These are phyloP conservation scores for Ophiostoma novo-ulmi DNA, from an alignment of 2,329 filamentous ascomycete species.

Conservation along the genomic window DNA sequence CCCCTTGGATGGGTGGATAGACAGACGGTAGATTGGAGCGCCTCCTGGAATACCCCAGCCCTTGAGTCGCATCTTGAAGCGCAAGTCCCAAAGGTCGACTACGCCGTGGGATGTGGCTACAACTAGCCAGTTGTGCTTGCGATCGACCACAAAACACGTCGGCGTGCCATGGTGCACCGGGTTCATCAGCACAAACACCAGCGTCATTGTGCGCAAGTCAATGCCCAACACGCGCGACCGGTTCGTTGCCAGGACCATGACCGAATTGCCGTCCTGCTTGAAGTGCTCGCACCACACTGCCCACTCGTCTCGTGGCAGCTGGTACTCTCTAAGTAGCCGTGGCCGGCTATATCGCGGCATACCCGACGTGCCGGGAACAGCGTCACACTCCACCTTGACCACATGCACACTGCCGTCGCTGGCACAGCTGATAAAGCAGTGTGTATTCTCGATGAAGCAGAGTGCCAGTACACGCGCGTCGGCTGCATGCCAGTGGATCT, in stretches of 20 bases:
- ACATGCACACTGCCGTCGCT: slow-evolving; percentile 87
- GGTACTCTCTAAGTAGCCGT: slow-evolving; percentile 70
- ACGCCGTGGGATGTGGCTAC: slow-evolving; percentile 90
- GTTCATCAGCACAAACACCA: slow-evolving; percentile 76
- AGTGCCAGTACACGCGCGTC: slow-evolving; percentile 72
- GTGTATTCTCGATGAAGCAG: slow-evolving; percentile 88
- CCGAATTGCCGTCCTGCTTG: slow-evolving; percentile 73
- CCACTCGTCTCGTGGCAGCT: slow-evolving; percentile 67
- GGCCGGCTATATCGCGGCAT: slow-evolving; percentile 68
- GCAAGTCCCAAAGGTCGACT: slow-evolving; percentile 89
- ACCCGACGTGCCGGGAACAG: slow-evolving; percentile 7
- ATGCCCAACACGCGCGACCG: slow-evolving; percentile 76
- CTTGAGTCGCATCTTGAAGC: slow-evolving; percentile 84
- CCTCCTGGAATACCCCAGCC: slow-evolving; percentile 83
- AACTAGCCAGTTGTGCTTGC: slow-evolving; percentile 81
- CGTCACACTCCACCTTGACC: slow-evolving; percentile 64
- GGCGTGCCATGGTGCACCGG: slow-evolving; percentile 87
- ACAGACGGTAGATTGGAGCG: slow-evolving; percentile 71
- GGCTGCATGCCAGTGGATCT: slow-evolving; percentile 71
- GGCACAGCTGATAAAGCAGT: slow-evolving; percentile 87
- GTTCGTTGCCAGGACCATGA: slow-evolving; percentile 81
- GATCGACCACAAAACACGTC: slow-evolving; percentile 85
- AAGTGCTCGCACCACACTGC: slow-evolving; percentile 92
- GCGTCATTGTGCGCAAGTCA: slow-evolving; percentile 79
- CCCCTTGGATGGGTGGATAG: slow-evolving; percentile 71